These are phyloP conservation scores for Pestalotiopsis sp. DNA, from an alignment of 2,329 filamentous ascomycete species.

Conservation along the genomic window DNA sequence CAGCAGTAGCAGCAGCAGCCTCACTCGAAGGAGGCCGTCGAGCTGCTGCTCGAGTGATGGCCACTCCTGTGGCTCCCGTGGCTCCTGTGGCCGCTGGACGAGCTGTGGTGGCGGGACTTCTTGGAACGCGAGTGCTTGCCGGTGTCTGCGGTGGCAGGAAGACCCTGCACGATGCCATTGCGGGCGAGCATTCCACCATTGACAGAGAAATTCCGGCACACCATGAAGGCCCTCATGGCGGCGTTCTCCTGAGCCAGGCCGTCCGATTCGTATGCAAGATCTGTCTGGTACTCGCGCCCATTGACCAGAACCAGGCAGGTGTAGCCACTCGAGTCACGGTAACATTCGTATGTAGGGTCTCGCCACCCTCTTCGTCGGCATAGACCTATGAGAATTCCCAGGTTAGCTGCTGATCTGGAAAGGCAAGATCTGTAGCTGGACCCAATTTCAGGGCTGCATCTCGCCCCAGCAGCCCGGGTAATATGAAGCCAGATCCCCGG, in stretches of 20 bases:
- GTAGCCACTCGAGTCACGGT: conserved; percentile 72
- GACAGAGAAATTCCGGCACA: conserved; percentile 95
- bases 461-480: conserved; percentile 28
- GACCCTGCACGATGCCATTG: conserved; percentile 67
- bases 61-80: conserved; percentile 49
- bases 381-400: conserved; percentile 63
- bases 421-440: conserved; percentile 23
- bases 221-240: conserved; percentile 94
- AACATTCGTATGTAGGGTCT: conserved; percentile 85
- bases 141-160: conserved; percentile 53
- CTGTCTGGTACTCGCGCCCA: conserved; percentile 93
- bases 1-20: conserved; percentile 7
- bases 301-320: conserved; percentile 93
- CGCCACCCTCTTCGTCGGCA: conserved; percentile 94
- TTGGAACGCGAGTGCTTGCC: conserved; percentile 39
- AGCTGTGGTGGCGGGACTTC: conserved; percentile 53
- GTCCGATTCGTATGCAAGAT: conserved; percentile 80
- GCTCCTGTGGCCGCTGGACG: conserved; percentile 43
- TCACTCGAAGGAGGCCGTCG: conserved; percentile 60
- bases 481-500: conserved; percentile 24
- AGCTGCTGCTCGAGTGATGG: conserved; percentile 63
- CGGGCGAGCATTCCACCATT: conserved; percentile 87
- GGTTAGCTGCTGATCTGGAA: conserved; percentile 29
- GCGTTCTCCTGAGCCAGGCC: conserved; percentile 87
- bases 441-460: conserved; percentile 19